Base-by-base conservation (phyloP, 176 grass and related monocot species). In the Aegilops umbellulata region DNA sequence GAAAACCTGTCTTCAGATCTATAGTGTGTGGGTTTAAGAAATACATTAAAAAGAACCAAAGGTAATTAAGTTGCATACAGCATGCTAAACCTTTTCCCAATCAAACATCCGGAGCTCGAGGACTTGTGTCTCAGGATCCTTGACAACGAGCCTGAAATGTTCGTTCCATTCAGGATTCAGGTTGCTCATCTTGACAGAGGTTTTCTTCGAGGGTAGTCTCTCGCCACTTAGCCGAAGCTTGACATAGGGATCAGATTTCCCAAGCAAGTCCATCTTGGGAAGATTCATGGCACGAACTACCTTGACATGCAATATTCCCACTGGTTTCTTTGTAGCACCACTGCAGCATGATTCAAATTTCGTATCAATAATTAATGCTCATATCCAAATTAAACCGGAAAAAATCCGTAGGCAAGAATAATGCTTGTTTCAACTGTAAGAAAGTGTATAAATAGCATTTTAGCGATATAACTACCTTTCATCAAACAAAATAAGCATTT, bases 121-220 rank as follows among this genome's bases (percentile, higher is more conserved):
- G 84, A 94, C 92, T 90, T 98, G 96, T 3, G 93, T 95, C 22
- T 84, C 69, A 16, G 96, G 96, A 86, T 98, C 93, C 85, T 98
- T 98, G 81, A 98, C 96, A n/a, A 91, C 76, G 44, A 98, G 92
- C 57, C 86, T 98, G 86, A 98, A 95, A n/a, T 90, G 66, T 84
- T 98, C 96, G 68, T 98, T 94, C 96, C 96, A 98, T 89, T 98
- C 90, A 87, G 91, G 93, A 83, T 95, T 98, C 78, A 98, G 87
- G 76, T 90, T 91, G 76, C 81, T 88, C 96, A 95, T 95, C 85
- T 98, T 98, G 72, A 98, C 86, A 60, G 96, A 88, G 44, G 96
- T 98, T 88, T 89, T 98, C 86, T 95, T 98, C 36, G 88, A 94
- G 2, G 84, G 86, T 10, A 98, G 68, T 77, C 86, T 86, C 80